Evolutionary conservation across 73 alveolate species (phyloP), one percentile per base, ranked within the genome.

Genomic region (Paramecium caudatum): DNA sequence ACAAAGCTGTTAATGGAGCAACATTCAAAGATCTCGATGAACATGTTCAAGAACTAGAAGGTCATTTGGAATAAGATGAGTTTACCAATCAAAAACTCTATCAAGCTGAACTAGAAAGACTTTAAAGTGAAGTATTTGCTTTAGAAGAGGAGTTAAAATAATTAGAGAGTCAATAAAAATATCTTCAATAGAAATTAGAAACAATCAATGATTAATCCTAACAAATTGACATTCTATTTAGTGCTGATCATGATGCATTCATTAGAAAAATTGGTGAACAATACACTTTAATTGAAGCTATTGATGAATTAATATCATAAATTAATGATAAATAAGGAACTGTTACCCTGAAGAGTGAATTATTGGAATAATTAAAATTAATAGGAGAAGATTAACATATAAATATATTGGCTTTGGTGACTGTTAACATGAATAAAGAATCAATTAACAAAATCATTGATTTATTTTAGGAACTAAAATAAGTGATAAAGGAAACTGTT

Each of bases 211-310:
- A 55, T 27, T 15, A 55, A 23, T 37, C 80, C 3, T 9, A 21
- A 19, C 10, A 55, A 55, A 55, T 55, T 23, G 80, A 55, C 30
- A 43, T 55, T 21, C 30, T 55, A 55, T 55, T 55, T 55, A 55
- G 80, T 55, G 80, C 80, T 3, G 30, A 55, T 55, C 80, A 55
- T 21, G 80, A 55, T 10, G 80, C 80, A 5, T 55, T 27, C n/a
- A 55, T 55, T 10, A 27, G 30, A 55, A 55, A 55, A 55, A 55
- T 55, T 1, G 80, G 80, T 27, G 80, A 55, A 12, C 27, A 55
- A 55, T 55, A 55, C n/a, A 55, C 80, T 55, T 55, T 55, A 15
- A 55, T 55, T 7, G 80, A 55, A 55, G 80, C 80, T 2, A 55
- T 55, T 9, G 80, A 55, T 55, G 80, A 55, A 23, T 55, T 55